phyloP scores from a whole-genome alignment of 2,329 filamentous ascomycete species.

The Didymella glomerata region DNA sequence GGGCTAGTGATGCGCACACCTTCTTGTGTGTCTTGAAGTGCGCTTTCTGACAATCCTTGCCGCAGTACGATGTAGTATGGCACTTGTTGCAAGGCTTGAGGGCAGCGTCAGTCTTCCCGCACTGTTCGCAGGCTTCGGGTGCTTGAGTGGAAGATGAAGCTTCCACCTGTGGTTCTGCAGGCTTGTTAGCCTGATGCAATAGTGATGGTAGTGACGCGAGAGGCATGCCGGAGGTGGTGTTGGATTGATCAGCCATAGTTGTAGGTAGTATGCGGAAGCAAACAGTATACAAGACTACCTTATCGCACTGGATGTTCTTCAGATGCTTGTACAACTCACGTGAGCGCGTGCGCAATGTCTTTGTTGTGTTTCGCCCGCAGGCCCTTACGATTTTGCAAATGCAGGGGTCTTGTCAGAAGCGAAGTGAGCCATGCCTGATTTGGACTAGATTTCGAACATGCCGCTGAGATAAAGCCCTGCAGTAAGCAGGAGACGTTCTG shows the following conservation, averaged over 20 bases:
- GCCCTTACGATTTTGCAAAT: constrained; percentile 15
- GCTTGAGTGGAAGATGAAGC: constrained; percentile 12
- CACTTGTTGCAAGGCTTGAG: constrained; percentile 53
- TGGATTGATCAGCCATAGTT: constrained; percentile 12
- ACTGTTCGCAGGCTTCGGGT: constrained; percentile 37
- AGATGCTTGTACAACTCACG: constrained; percentile 2
- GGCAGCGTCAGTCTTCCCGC: constrained; percentile 27
- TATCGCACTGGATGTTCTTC: no score
- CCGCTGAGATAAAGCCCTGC: background rate
- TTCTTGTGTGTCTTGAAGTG: constrained; percentile 54
- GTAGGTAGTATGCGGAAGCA: no score
- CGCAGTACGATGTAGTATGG: constrained; percentile 52
- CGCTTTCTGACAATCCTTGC: constrained; percentile 53
- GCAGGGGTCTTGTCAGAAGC: constrained; percentile 8
- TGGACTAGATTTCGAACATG: background rate
- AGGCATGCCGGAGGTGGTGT: constrained; percentile 6
- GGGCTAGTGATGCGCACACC: constrained; percentile 49
- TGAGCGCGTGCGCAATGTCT: constrained; percentile 8
- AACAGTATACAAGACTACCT: no score
- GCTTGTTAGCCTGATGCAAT: background rate
- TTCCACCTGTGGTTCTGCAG: constrained; percentile 5
- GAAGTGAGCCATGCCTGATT: constrained; percentile 2
- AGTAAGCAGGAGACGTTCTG: background rate
- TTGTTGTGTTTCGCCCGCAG: constrained; percentile 2
- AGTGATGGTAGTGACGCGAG: background rate